phyloP scores from a whole-genome alignment of 768 basidiomycete genomes.

The Xerocomellus intermedius region DNA sequence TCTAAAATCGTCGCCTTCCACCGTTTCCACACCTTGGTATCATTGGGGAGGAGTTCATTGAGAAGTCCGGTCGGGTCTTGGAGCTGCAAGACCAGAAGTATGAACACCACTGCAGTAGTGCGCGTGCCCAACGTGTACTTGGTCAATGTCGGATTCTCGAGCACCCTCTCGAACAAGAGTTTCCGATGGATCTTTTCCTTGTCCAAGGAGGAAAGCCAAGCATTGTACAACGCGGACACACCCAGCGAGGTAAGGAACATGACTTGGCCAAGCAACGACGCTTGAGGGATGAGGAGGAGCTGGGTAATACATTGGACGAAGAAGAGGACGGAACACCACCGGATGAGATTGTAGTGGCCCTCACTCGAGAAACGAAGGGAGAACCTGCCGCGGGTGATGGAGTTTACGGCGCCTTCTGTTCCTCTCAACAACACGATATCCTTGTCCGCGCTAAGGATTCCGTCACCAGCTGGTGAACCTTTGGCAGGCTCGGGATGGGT shows the following conservation, averaged over 20 bases:
- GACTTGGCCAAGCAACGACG: constrained; percentile 28
- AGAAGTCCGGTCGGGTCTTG: constrained; percentile 9
- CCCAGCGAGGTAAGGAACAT: constrained; percentile 30
- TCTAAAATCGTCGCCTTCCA: constrained; percentile 17
- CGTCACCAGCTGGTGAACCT: constrained; percentile 28
- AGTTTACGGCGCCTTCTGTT: constrained; percentile 27
- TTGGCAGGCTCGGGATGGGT: constrained; percentile 23
- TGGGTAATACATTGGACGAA: constrained; percentile 26
- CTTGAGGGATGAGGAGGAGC: constrained; percentile 33
- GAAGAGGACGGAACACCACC: constrained; percentile 24
- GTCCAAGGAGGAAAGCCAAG: constrained; percentile 30
- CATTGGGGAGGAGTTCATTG: constrained; percentile 19
- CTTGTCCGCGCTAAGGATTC: constrained; percentile 18
- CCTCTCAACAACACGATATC: constrained; percentile 29
- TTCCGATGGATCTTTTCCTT: constrained; percentile 16
- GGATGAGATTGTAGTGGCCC: constrained; percentile 11
- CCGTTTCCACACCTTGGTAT: constrained; percentile 18
- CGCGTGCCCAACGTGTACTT: constrained; percentile 17
- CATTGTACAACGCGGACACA: constrained; percentile 29
- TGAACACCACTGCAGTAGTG: constrained; percentile 19
- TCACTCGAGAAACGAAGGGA: constrained; percentile 19
- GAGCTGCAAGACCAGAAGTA: constrained; percentile 7
- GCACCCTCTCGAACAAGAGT: constrained; percentile 9
- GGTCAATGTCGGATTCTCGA: constrained; percentile 12
- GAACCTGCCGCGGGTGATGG: constrained; percentile 24